Base-by-base conservation (phyloP, 2,329 filamentous ascomycete species). In the Clarireedia paspali region DNA sequence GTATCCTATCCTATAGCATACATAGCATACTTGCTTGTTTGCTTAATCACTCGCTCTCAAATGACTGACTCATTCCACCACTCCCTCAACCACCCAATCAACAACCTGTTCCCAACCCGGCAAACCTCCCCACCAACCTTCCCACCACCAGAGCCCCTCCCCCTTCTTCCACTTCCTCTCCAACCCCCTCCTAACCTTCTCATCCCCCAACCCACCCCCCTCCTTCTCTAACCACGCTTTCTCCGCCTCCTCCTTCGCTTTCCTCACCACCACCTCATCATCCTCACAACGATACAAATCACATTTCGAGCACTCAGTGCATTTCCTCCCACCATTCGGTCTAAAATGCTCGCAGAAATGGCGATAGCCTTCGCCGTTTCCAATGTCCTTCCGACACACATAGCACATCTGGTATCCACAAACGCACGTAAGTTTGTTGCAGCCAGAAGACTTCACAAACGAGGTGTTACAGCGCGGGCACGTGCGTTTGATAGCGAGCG, bases 381-480 rank as follows among this genome's bases (percentile, higher is more conserved):
- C 75, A 47, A 87, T 82, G 65, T 89, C 85, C 63, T 86, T 86
- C 42, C 94, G 88, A 71, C 94, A 99, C 47, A 97, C 83, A 68
- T 99, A 99, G 71, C 94, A 99, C 92, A 97, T 97, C 64, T 88
- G 87, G 73, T 97, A 97, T 7, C 94, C 94, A 72, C 94, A 99
- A 15, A 91, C 85, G 69, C 94, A 97, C 5, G 90, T 92, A 42
- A 99, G 79, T 74, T 97, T 97, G 76, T 99, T 99, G 79, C 94
- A 99, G 66, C 94, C 94, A 26, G 86, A 85, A 6, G 84, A 87
- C 71, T 97, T 97, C 72, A 99, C 89, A 70, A 97, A 97, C 15
- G 86, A 89, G 9, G 91, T 89, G 63, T 89, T 87, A 75, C 94
- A 99, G 48, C 87, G 83, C 7, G 94, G 94, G 70, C 94, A 99